Evolutionary conservation across 2,329 filamentous ascomycete species (phyloP).

Genomic region (Dryadomyces quercus-mongolicae): DNA sequence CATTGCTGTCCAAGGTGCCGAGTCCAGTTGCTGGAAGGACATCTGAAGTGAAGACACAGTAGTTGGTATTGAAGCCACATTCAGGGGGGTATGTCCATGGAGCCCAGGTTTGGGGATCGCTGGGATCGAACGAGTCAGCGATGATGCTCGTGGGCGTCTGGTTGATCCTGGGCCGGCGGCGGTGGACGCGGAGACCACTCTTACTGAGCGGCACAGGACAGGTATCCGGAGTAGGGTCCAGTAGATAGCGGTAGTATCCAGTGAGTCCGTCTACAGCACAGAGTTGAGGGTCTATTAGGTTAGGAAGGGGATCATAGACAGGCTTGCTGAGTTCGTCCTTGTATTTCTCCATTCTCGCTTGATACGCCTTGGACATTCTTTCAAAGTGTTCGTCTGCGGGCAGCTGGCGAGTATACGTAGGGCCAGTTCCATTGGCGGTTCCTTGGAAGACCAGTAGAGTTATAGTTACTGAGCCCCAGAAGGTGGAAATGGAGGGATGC

Average conservation of each 20-base stretch:
- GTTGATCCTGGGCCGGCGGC: background rate
- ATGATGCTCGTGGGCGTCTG: background rate
- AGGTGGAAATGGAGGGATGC: background rate
- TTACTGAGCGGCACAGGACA: slow-evolving; percentile 3
- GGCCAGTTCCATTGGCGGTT: background rate
- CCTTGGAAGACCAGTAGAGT: background rate
- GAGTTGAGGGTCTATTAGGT: background rate
- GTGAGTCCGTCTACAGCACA: background rate
- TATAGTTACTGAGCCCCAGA: background rate
- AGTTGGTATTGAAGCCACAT: slow-evolving; percentile 12
- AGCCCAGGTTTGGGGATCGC: slow-evolving; percentile 7
- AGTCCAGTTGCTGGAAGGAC: slow-evolving; percentile 8
- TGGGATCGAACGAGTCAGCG: background rate
- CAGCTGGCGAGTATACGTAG: too few species aligned
- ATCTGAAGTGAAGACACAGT: slow-evolving; percentile 16
- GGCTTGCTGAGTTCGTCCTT: background rate
- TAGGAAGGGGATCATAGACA: background rate
- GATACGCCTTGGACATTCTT: background rate
- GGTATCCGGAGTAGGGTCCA: background rate
- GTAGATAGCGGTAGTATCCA: background rate
- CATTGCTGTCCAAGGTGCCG: slow-evolving; percentile 4
- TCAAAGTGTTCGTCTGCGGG: background rate
- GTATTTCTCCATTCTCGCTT: background rate
- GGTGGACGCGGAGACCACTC: slow-evolving; percentile 3
- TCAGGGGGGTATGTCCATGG: slow-evolving; percentile 17